phyloP scores from a whole-genome alignment of 768 basidiomycete species.

The Amanita molliuscula region DNA sequence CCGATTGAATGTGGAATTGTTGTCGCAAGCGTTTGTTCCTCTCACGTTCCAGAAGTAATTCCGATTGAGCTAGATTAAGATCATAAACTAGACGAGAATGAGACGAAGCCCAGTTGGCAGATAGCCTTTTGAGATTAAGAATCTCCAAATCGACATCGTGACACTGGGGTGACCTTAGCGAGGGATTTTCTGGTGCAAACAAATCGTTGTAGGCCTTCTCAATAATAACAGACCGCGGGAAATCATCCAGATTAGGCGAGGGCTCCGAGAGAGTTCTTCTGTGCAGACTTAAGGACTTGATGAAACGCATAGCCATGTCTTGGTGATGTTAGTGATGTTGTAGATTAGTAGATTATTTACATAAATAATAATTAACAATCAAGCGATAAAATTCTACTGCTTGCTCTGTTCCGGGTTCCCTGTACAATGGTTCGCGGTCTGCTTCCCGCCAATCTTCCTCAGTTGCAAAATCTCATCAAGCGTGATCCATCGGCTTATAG shows the following conservation, averaged over 20 bases:
- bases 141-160: slow-evolving; percentile 1
- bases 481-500: slow-evolving; percentile 83
- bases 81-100: slow-evolving; percentile 4
- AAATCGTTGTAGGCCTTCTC: slow-evolving; percentile 3
- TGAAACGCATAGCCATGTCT: neutral
- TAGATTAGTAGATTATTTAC: neutral
- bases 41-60: slow-evolving; percentile 1
- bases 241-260: no score
- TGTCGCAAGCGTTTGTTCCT: neutral
- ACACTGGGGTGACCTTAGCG: neutral
- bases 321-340: neutral
- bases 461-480: slow-evolving; percentile 95
- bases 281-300: neutral
- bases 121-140: slow-evolving; percentile 3
- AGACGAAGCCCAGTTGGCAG: slow-evolving; percentile 1
- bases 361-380: no score
- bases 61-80: neutral
- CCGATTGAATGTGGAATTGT: neutral
- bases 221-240: neutral
- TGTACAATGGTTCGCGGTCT: slow-evolving; percentile 44
- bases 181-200: slow-evolving; percentile 2
- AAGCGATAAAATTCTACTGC: no score
- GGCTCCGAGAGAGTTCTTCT: neutral
- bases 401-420: no score
- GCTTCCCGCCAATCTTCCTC: slow-evolving; percentile 83